A percentile compares a stretch with the other conserved stretches of the same genome.
Evolutionary conservation across 164 flowering plant species (phyloP).

Genomic region (Malania oleifera): DNA sequence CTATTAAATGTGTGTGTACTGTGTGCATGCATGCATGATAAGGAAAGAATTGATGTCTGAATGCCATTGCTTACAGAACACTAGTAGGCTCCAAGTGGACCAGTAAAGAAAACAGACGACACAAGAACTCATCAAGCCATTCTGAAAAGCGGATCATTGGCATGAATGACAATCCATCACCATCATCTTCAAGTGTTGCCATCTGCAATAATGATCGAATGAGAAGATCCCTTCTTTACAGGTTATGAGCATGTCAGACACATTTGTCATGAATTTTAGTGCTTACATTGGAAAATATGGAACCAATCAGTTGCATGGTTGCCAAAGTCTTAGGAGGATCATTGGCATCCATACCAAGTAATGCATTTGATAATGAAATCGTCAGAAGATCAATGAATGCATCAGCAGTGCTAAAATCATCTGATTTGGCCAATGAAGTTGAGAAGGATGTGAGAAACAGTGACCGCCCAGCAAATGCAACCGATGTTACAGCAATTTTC

Average conservation of each 20-base stretch:
- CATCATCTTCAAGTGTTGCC: conserved; percentile 60
- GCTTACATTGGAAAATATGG: conserved; percentile 91
- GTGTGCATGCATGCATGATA: not conserved
- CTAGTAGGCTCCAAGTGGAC: conserved; percentile 86
- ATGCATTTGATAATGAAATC: conserved; percentile 78
- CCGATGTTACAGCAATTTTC: conserved; percentile 87
- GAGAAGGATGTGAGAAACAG: conserved; percentile 60
- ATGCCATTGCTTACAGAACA: conserved; percentile 59
- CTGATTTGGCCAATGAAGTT: conserved; percentile 30
- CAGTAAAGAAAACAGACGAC: conserved; percentile 83
- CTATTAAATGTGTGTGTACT: too few species aligned
- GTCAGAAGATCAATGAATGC: conserved; percentile 50
- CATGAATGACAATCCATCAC: conserved; percentile 36
- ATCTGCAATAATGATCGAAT: conserved; percentile 47
- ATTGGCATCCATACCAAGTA: conserved; percentile 99
- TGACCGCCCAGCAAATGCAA: conserved; percentile 88
- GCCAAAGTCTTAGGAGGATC: conserved; percentile 99
- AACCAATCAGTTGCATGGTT: conserved; percentile 92
- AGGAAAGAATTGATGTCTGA: not conserved
- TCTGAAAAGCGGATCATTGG: conserved; percentile 70
- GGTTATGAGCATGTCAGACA: conserved; percentile 2
- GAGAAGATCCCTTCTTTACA: conserved; percentile 9
- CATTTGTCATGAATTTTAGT: not conserved
- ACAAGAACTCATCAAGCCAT: conserved; percentile 96
- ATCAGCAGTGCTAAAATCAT: conserved; percentile 31